These are phyloP conservation scores for Thraustotheca clavata DNA, from an alignment of 352 stramenopile genomes.

Conservation along the genomic window DNA sequence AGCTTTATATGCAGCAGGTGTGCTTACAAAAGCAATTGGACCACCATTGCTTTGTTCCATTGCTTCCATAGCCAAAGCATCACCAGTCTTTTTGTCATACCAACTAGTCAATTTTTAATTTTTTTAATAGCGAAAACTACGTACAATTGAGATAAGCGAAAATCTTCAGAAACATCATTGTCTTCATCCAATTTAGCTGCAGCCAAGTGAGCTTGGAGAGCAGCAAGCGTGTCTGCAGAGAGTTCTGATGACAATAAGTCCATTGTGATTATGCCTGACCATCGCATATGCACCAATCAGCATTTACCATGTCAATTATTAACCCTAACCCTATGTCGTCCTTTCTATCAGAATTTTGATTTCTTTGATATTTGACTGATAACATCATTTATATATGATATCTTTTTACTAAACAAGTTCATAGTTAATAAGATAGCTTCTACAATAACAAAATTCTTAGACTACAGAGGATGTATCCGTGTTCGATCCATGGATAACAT, in stretches of 20 bases:
- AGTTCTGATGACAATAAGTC: slow-evolving; percentile 32
- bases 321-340: too few species aligned
- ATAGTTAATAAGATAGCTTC: too few species aligned
- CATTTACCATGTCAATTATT: too few species aligned
- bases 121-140: neutral
- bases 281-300: too few species aligned
- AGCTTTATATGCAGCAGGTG: slow-evolving; percentile 27
- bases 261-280: too few species aligned
- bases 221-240: slow-evolving; percentile 36
- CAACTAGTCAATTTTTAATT: slow-evolving; percentile 25
- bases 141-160: slow-evolving; percentile 46
- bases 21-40: slow-evolving; percentile 41
- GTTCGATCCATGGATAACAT: neutral
- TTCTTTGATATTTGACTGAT: too few species aligned
- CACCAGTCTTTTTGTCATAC: slow-evolving; percentile 38
- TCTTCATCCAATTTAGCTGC: slow-evolving; percentile 29
- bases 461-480: too few species aligned
- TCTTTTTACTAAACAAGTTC: too few species aligned
- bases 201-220: slow-evolving; percentile 36
- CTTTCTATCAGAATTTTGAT: too few species aligned
- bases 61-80: slow-evolving; percentile 34
- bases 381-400: too few species aligned
- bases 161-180: slow-evolving; percentile 38
- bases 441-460: too few species aligned
- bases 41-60: slow-evolving; percentile 37